Evolutionary conservation across 495 filamentous ascomycete genomes (phyloP).

Genomic region (Cairneyella variabilis): DNA sequence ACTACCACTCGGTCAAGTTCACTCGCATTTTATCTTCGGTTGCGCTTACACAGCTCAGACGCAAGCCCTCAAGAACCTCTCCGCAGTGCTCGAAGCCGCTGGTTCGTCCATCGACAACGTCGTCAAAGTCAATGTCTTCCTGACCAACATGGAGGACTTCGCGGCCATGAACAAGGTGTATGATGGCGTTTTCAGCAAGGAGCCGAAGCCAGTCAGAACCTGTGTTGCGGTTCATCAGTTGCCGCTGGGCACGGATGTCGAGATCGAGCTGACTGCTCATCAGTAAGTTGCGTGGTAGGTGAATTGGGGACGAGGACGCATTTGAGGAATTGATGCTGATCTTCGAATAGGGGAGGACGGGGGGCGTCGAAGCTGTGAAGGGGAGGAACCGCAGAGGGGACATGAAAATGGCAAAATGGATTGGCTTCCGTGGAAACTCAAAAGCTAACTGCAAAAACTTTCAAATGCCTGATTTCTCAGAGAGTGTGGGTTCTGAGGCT

Average conservation of each 20-base stretch:
- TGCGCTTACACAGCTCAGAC: conserved; percentile 7
- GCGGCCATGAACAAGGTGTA: conserved; percentile 60
- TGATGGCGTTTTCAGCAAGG: conserved; percentile 49
- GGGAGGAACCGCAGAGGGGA: background rate
- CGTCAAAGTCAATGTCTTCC: conserved; percentile 64
- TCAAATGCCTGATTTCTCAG: too few relatives aligned
- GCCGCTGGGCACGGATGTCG: conserved; percentile 63
- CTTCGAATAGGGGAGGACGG: background rate
- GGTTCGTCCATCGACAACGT: conserved; percentile 56
- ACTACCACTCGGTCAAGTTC: background rate
- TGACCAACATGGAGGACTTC: conserved; percentile 65
- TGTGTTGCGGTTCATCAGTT: conserved; percentile 66
- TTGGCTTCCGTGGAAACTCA: too few relatives aligned
- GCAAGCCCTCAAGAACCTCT: conserved; percentile 56
- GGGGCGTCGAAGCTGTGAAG: background rate
- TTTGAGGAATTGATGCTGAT: background rate
- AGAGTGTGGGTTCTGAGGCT: too few relatives aligned
- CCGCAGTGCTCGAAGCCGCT: conserved; percentile 24
- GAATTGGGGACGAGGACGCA: background rate
- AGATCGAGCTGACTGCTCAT: conserved; percentile 67
- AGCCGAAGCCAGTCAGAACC: conserved; percentile 57
- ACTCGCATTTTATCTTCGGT: background rate
- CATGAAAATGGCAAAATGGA: too few relatives aligned
- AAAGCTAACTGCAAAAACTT: too few relatives aligned
- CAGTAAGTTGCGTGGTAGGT: conserved; percentile 21